These are phyloP conservation scores for Carex kokanica DNA, from an alignment of 176 grass and related monocot genomes.

Conservation along the genomic window DNA sequence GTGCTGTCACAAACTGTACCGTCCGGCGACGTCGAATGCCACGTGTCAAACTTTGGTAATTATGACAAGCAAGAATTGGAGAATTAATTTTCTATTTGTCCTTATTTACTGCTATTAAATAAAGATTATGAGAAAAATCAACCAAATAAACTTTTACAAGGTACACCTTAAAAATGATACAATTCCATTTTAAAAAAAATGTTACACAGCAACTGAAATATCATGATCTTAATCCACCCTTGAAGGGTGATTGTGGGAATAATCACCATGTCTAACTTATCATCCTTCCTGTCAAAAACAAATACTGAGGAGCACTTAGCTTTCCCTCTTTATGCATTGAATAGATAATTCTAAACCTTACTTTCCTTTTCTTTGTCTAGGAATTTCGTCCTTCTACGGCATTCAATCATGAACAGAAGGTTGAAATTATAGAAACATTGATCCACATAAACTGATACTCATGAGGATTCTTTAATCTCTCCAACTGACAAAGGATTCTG, in stretches of 20 bases:
- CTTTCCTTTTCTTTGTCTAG: not conserved
- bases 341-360: not conserved
- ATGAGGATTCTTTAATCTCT: not conserved
- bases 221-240: not conserved
- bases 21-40: not conserved
- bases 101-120: not conserved
- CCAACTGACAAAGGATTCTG: not conserved
- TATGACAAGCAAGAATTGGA: conserved; percentile 12
- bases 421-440: not conserved
- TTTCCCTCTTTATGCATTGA: not conserved
- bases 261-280: not conserved
- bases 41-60: conserved; percentile 8
- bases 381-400: not conserved
- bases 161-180: not conserved
- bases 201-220: not conserved
- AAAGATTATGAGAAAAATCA: not conserved
- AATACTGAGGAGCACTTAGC: not conserved
- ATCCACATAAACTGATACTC: not conserved
- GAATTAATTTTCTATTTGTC: conserved; percentile 3
- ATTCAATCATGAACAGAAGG: not conserved
- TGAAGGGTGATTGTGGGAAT: too few relatives aligned
- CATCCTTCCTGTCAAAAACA: not conserved
- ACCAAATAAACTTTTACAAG: not conserved
- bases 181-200: too few relatives aligned
- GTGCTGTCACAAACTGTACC: not conserved